Evolutionary conservation across 1,284 basidiomycete species (phyloP).

Genomic region (Athelia psychrophila): DNA sequence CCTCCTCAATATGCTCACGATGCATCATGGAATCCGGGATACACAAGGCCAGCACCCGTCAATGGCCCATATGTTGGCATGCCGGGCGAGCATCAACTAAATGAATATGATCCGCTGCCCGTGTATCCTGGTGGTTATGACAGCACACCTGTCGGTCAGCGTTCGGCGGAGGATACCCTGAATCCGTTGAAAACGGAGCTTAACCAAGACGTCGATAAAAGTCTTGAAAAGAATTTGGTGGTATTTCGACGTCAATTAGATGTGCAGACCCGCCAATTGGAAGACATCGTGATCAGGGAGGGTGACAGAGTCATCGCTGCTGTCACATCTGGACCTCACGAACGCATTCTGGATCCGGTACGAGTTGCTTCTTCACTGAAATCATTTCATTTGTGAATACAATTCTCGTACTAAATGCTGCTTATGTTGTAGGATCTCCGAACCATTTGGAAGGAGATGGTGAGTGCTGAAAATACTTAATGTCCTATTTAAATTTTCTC

Average conservation of each 20-base stretch:
- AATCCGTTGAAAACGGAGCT: constrained; percentile 25
- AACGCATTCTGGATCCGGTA: constrained; percentile 15
- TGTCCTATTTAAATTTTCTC: background rate
- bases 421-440: constrained; percentile 14
- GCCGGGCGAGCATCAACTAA: too few relatives aligned
- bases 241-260: constrained; percentile 16
- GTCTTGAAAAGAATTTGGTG: constrained; percentile 13
- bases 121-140: too few relatives aligned
- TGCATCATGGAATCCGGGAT: too few relatives aligned
- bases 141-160: too few relatives aligned
- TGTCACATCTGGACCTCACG: constrained; percentile 14
- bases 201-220: constrained; percentile 13
- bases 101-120: too few relatives aligned
- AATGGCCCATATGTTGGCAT: too few relatives aligned
- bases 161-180: too few relatives aligned
- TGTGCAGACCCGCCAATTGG: constrained; percentile 13
- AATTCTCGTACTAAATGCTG: background rate
- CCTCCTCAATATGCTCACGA: too few relatives aligned
- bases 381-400: background rate
- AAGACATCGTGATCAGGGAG: constrained; percentile 25
- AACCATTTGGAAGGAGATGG: constrained; percentile 22
- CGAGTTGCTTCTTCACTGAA: too few relatives aligned
- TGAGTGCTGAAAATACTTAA: background rate
- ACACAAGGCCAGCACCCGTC: too few relatives aligned
- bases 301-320: constrained; percentile 13